phyloP scores from a whole-genome alignment of 116 monocot genomes.

The Thalassia testudinum region DNA sequence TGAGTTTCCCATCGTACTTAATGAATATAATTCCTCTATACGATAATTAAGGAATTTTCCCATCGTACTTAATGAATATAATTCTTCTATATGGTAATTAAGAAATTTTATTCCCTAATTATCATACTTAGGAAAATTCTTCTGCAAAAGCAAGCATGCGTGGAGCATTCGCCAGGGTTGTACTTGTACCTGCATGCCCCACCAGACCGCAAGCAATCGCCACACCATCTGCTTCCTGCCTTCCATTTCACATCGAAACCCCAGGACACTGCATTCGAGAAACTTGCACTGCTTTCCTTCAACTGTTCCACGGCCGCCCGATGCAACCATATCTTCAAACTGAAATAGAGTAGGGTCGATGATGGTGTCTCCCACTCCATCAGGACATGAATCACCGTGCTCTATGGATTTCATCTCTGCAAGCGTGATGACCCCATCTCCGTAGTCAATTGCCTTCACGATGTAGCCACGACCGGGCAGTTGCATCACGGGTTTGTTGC shows the following conservation, averaged over 20 bases:
- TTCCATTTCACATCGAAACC: slow-evolving; percentile 24
- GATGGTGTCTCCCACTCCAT: slow-evolving; percentile 11
- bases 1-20: too few relatives aligned
- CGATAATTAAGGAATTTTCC: too few relatives aligned
- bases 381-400: neutral
- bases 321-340: too few relatives aligned
- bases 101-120: too few relatives aligned
- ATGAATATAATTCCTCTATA: too few relatives aligned
- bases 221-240: slow-evolving; percentile 9
- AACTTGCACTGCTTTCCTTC: too few relatives aligned
- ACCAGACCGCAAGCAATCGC: slow-evolving; percentile 12
- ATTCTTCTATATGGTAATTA: too few relatives aligned
- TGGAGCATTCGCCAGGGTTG: neutral
- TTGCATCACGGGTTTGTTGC: too few relatives aligned
- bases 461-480: slow-evolving; percentile 1
- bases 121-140: too few relatives aligned
- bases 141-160: slow-evolving; percentile 20
- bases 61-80: too few relatives aligned
- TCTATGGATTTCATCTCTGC: slow-evolving; percentile 1
- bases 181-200: slow-evolving; percentile 19
- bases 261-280: slow-evolving; percentile 1
- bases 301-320: too few relatives aligned
- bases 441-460: slow-evolving; percentile 13
- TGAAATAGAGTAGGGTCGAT: slow-evolving; percentile 8
- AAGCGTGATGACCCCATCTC: slow-evolving; percentile 7